Base-by-base conservation (phyloP, 192 early-diverging fungal species). In the Entophlyctis luteolus region DNA sequence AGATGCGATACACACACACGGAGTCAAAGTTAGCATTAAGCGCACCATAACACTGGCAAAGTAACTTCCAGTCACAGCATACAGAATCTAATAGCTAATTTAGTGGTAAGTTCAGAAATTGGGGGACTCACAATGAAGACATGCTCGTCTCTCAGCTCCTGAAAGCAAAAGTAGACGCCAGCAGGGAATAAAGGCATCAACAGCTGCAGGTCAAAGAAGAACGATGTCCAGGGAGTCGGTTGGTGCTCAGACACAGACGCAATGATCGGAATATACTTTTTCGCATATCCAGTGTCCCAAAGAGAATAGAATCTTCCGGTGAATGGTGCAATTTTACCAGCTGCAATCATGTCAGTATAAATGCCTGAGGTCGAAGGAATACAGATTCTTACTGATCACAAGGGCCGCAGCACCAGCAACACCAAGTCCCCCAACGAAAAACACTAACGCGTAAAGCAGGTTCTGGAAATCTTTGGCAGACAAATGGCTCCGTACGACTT, bases 11-110 rank as follows among this genome's bases (percentile, higher is more conserved):
- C 96, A 98, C 20, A 98, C 96, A 50, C 96, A 88, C 20, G 98
- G 98, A 10, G 98, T 98, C 57, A 99, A 79, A 2, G 98, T 98
- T 45, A 99, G 80, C 84, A 99, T 98, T 48, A 99, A 80, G 50
- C 98, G 94, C 36, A 99, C 96, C 98, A 99, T 99, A 53, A 99
- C 98, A 55, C 98, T 92, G 14, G 98, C 93, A 88, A 99, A 99
- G 80, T 99, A 99, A 5, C 94, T 90, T 2, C 95, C 95, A 76
- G 95, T 94, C n/a, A 95, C 78, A n/a, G 90, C 84, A 76, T 99
- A 99, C 0, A 99, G 77, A 49, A 98, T 94, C 59, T 72, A 59
- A 31, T 67, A 42, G n/a, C 39, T n/a, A n/a, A n/a, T 16, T 53
- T 2, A 28, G 52, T 53, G 2, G 27, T 16, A n/a, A 53, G 14